phyloP scores from a whole-genome alignment of 495 filamentous ascomycete genomes.

The Durotheca rogersii region DNA sequence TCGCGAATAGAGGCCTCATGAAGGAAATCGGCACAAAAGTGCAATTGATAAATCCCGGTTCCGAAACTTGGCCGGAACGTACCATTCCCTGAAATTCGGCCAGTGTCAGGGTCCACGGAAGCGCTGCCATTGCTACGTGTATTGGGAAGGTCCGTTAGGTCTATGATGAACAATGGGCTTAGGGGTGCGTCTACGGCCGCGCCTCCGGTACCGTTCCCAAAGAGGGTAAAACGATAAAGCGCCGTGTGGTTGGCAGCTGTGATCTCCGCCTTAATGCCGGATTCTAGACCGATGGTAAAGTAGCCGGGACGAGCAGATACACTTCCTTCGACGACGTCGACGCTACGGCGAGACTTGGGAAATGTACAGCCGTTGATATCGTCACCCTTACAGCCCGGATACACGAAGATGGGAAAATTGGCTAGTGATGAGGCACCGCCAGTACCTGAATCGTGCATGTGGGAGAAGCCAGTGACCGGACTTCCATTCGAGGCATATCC shows the following conservation, averaged over 20 bases:
- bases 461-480: slow-evolving; percentile 60
- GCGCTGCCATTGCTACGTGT: slow-evolving; percentile 59
- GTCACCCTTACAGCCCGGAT: slow-evolving; percentile 60
- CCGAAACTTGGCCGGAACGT: slow-evolving; percentile 68
- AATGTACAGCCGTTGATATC: slow-evolving; percentile 60
- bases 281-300: slow-evolving; percentile 58
- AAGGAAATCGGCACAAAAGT: slow-evolving; percentile 67
- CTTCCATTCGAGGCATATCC: slow-evolving; percentile 64
- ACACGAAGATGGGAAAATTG: slow-evolving; percentile 67
- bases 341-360: slow-evolving; percentile 49
- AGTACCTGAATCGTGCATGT: slow-evolving; percentile 66
- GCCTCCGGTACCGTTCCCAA: slow-evolving; percentile 37
- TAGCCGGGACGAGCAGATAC: slow-evolving; percentile 62
- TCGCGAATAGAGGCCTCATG: slow-evolving; percentile 56
- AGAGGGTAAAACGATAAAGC: slow-evolving; percentile 66
- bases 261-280: slow-evolving; percentile 62
- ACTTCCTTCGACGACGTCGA: slow-evolving; percentile 48
- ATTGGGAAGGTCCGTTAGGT: slow-evolving; percentile 62
- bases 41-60: slow-evolving; percentile 54
- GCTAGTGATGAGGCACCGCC: slow-evolving; percentile 64
- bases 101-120: slow-evolving; percentile 49
- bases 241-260: slow-evolving; percentile 63
- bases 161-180: slow-evolving; percentile 59
- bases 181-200: slow-evolving; percentile 41
- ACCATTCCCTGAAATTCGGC: slow-evolving; percentile 62